Conservation (phyloP, 306 rosid genomes). For the Trifolium subterraneum region DNA sequence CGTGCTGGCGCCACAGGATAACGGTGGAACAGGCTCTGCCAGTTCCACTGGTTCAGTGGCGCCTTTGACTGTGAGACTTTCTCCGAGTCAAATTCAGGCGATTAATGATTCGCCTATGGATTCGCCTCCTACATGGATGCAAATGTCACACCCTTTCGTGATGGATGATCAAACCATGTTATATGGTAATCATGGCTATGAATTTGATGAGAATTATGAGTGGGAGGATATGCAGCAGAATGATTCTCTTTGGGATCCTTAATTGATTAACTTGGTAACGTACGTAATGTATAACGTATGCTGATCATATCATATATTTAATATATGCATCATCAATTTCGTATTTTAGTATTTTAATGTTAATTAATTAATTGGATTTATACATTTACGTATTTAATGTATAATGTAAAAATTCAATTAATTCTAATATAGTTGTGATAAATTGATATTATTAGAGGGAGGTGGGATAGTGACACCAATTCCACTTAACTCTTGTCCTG, state of each 20-base stretch:
- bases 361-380: not conserved
- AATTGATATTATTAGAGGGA: slow-evolving; percentile 1
- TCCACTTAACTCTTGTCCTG: slow-evolving; percentile 18
- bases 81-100: slow-evolving; percentile 61
- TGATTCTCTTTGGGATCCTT: slow-evolving; percentile 60
- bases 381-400: slow-evolving; percentile 12
- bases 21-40: not conserved
- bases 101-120: slow-evolving; percentile 63
- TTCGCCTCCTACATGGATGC: slow-evolving; percentile 59
- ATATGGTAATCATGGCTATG: slow-evolving; percentile 45
- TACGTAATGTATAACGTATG: slow-evolving; percentile 16
- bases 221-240: slow-evolving; percentile 49
- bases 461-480: not conserved
- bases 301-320: not conserved
- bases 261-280: slow-evolving; percentile 20
- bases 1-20: not conserved
- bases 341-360: slow-evolving; percentile 13
- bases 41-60: not conserved
- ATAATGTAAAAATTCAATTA: slow-evolving; percentile 1
- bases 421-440: slow-evolving; percentile 12
- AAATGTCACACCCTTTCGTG: slow-evolving; percentile 47
- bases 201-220: slow-evolving; percentile 40
- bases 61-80: slow-evolving; percentile 53
- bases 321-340: not conserved
- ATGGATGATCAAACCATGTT: slow-evolving; percentile 42